A percentile compares a stretch with the other conserved stretches of the same genome.
These are phyloP conservation scores for Coniferiporia sulphurascens DNA, from an alignment of 1,284 basidiomycete species.

Conservation along the genomic window DNA sequence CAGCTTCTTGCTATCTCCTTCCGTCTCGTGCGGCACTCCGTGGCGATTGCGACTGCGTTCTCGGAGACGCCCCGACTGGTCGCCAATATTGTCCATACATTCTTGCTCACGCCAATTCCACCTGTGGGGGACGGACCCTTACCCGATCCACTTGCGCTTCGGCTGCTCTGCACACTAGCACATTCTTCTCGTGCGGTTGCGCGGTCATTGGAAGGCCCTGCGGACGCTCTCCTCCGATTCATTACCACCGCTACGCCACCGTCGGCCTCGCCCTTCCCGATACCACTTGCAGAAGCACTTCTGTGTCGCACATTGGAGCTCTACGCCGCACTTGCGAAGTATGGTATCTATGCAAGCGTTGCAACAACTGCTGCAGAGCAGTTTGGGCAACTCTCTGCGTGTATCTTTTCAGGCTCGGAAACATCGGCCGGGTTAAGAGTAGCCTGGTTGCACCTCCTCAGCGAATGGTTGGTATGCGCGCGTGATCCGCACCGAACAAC, in stretches of 20 bases:
- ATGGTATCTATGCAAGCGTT: conserved; percentile 71
- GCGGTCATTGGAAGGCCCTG: conserved; percentile 45
- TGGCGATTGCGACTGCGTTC: conserved; percentile 50
- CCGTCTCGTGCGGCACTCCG: conserved; percentile 55
- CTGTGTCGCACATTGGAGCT: conserved; percentile 58
- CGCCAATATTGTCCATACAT: conserved; percentile 46
- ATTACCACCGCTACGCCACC: conserved; percentile 55
- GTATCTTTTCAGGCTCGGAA: conserved; percentile 38
- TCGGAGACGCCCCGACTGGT: conserved; percentile 51
- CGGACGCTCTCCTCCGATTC: conserved; percentile 74
- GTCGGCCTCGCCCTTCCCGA: conserved; percentile 38
- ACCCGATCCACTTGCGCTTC: conserved; percentile 53
- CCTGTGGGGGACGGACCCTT: conserved; percentile 28
- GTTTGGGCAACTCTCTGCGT: conserved; percentile 41
- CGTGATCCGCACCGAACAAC: conserved; percentile 85
- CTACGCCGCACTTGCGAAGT: conserved; percentile 65
- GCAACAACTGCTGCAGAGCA: conserved; percentile 58
- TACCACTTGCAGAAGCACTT: conserved; percentile 43
- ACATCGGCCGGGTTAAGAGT: conserved; percentile 33
- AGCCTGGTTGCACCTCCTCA: conserved; percentile 53
- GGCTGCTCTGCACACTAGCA: conserved; percentile 57
- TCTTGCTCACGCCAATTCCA: conserved; percentile 50
- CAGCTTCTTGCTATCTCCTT: conserved; percentile 64
- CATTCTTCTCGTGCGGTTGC: conserved; percentile 67
- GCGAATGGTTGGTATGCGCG: conserved; percentile 78